phyloP scores from a whole-genome alignment of 1,284 basidiomycete genomes.

The Laetiporus sulphureus region DNA sequence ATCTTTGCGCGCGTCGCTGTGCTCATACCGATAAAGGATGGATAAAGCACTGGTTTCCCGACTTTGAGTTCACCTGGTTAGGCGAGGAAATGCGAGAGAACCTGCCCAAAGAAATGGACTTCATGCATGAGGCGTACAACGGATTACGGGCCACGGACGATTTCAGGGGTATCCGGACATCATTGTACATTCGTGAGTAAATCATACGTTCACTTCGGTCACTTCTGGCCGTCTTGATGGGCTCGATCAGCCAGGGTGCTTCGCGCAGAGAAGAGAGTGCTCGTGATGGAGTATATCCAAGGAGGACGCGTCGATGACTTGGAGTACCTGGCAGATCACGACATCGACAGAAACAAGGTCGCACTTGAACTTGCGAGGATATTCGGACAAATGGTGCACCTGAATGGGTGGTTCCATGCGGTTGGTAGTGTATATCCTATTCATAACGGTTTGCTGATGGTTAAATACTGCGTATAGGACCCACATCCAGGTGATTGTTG shows the following conservation, averaged over 20 bases:
- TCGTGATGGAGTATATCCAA: constrained; percentile 92
- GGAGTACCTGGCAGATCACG: constrained; percentile 73
- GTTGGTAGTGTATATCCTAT: constrained; percentile 28
- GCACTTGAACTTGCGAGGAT: constrained; percentile 85
- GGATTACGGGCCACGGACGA: constrained; percentile 67
- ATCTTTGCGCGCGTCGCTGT: background rate
- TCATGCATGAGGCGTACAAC: constrained; percentile 86
- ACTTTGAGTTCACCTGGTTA: constrained; percentile 95
- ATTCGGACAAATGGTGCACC: constrained; percentile 94
- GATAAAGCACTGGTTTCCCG: constrained; percentile 85
- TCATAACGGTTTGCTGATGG: constrained; percentile 4
- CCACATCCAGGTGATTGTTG: constrained; percentile 52
- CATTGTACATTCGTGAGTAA: constrained; percentile 72
- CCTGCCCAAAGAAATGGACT: constrained; percentile 94
- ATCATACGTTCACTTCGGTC: background rate
- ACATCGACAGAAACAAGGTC: constrained; percentile 93
- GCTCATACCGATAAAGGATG: constrained; percentile 42
- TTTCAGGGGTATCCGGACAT: constrained; percentile 71
- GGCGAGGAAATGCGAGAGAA: constrained; percentile 91
- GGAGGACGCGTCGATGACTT: constrained; percentile 91
- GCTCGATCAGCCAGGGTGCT: constrained; percentile 58
- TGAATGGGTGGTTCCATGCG: constrained; percentile 90
- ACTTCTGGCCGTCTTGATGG: background rate
- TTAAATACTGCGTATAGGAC: constrained; percentile 44
- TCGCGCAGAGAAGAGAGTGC: constrained; percentile 77